Evolutionary conservation across 2,329 filamentous ascomycete genomes (phyloP).

Genomic region (Neocatenulostroma microsporum): DNA sequence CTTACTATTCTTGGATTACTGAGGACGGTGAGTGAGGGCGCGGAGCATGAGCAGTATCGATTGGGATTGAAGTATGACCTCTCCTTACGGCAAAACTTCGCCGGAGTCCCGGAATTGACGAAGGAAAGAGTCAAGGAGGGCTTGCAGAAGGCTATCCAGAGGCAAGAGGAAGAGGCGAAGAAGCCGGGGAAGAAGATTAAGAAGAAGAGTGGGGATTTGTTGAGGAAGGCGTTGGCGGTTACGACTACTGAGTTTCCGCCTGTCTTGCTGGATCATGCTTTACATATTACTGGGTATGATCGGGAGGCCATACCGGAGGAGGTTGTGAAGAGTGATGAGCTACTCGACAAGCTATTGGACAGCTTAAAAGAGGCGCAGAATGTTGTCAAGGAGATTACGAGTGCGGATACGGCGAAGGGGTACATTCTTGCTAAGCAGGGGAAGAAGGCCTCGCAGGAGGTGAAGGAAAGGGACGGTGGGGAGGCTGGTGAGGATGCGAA

Average conservation of each 20-base stretch:
- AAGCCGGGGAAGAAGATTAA: constrained; percentile 57
- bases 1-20: constrained; percentile 74
- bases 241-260: constrained; percentile 86
- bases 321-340: constrained; percentile 57
- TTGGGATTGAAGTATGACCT: constrained; percentile 72
- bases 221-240: constrained; percentile 72
- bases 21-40: constrained; percentile 70
- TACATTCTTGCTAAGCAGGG: constrained; percentile 74
- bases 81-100: constrained; percentile 75
- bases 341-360: constrained; percentile 59
- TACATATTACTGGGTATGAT: constrained; percentile 64
- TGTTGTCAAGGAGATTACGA: constrained; percentile 61
- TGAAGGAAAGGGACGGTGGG: constrained; percentile 17
- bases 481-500: constrained; percentile 29
- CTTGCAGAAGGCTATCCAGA: constrained; percentile 58
- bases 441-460: constrained; percentile 13
- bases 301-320: constrained; percentile 58
- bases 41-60: constrained; percentile 74
- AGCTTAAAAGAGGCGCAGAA: constrained; percentile 63
- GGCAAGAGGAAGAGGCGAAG: constrained; percentile 44
- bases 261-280: constrained; percentile 76
- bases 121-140: constrained; percentile 62
- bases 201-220: constrained; percentile 63
- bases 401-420: constrained; percentile 59
- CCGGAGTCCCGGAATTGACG: constrained; percentile 66